Percentiles rank a stretch among this genome's conserved stretches.
Conservation (phyloP, 495 filamentous ascomycete genomes). For the Tuber calosporum region DNA sequence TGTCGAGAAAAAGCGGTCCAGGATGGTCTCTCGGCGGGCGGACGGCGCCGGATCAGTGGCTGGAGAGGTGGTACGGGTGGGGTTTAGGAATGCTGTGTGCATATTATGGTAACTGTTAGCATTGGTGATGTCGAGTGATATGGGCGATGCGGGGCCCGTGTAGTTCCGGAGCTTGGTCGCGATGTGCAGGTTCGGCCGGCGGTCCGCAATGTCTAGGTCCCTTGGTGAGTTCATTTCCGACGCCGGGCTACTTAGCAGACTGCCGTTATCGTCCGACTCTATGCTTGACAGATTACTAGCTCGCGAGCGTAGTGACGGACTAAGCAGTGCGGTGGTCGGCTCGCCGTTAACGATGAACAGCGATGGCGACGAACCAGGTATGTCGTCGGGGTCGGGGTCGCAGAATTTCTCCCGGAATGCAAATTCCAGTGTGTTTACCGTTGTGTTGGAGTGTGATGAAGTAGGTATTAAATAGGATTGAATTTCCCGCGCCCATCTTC, state of each 20-base stretch:
- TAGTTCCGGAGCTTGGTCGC: slow-evolving; percentile 28
- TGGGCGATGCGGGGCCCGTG: not conserved
- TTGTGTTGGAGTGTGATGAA: slow-evolving; percentile 17
- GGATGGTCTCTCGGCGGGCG: slow-evolving; percentile 38
- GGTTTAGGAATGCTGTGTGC: slow-evolving; percentile 3
- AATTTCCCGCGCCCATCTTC: slow-evolving; percentile 37
- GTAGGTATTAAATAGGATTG: slow-evolving; percentile 23
- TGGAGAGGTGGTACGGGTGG: not conserved
- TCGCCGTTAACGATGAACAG: slow-evolving; percentile 40
- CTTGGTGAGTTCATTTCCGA: slow-evolving; percentile 31
- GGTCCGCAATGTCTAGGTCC: slow-evolving; percentile 9
- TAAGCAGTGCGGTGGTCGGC: slow-evolving; percentile 39
- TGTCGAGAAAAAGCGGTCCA: slow-evolving; percentile 41
- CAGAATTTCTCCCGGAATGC: slow-evolving; percentile 26
- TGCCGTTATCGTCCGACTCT: slow-evolving; percentile 36
- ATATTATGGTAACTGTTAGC: not conserved
- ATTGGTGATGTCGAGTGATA: not conserved
- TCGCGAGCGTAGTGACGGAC: slow-evolving; percentile 37
- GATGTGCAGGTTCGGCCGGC: slow-evolving; percentile 24
- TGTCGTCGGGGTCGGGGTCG: slow-evolving; percentile 28
- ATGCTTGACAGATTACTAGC: slow-evolving; percentile 40
- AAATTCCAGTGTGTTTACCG: slow-evolving; percentile 13
- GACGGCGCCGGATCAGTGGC: slow-evolving; percentile 8
- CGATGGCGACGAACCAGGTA: slow-evolving; percentile 18
- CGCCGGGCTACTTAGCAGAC: slow-evolving; percentile 25